A percentile compares a stretch with the other conserved stretches of the same genome.
Evolutionary conservation across 2,329 filamentous ascomycete species (phyloP).

Genomic region (Venturia asperata): DNA sequence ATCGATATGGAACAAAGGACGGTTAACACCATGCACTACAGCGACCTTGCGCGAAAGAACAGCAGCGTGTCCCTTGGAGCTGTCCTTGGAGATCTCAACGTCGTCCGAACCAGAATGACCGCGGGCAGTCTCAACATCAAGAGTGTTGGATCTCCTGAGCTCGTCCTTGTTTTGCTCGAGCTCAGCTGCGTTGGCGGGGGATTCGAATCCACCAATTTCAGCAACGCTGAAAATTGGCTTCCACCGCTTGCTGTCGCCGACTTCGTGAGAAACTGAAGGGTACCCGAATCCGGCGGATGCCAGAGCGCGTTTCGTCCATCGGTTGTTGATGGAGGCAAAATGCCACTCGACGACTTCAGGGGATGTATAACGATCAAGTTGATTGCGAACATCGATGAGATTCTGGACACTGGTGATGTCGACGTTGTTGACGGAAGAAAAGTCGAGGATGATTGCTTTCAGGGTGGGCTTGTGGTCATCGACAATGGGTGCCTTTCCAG

Average conservation of each 20-base stretch:
- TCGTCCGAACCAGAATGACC: slow-evolving; percentile 40
- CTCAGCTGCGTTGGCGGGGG: slow-evolving; percentile 63
- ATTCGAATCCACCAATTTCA: slow-evolving; percentile 66
- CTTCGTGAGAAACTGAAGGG: slow-evolving; percentile 50
- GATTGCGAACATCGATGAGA: slow-evolving; percentile 89
- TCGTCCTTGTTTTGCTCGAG: slow-evolving; percentile 22
- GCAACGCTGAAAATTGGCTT: slow-evolving; percentile 93
- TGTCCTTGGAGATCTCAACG: slow-evolving; percentile 23
- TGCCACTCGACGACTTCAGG: slow-evolving; percentile 90
- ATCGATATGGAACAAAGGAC: slow-evolving; percentile 91
- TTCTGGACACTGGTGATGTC: slow-evolving; percentile 90
- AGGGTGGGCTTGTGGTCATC: slow-evolving; percentile 58
- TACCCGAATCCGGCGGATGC: slow-evolving; percentile 83
- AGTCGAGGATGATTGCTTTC: slow-evolving; percentile 88
- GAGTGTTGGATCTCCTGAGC: slow-evolving; percentile 1
- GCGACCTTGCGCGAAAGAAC: slow-evolving; percentile 42
- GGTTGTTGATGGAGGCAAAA: slow-evolving; percentile 85
- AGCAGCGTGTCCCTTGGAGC: slow-evolving; percentile 25
- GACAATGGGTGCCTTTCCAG: slow-evolving; percentile 43
- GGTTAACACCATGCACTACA: slow-evolving; percentile 76
- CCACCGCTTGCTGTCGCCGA: slow-evolving; percentile 61
- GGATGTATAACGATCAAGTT: slow-evolving; percentile 75
- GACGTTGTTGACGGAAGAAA: slow-evolving; percentile 87
- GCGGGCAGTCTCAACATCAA: slow-evolving; percentile 20
- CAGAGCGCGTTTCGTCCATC: slow-evolving; percentile 89